Percentiles rank a stretch among this genome's conserved stretches.
phyloP scores from a whole-genome alignment of 805 yeast genomes.

The Starmerella bacillaris region DNA sequence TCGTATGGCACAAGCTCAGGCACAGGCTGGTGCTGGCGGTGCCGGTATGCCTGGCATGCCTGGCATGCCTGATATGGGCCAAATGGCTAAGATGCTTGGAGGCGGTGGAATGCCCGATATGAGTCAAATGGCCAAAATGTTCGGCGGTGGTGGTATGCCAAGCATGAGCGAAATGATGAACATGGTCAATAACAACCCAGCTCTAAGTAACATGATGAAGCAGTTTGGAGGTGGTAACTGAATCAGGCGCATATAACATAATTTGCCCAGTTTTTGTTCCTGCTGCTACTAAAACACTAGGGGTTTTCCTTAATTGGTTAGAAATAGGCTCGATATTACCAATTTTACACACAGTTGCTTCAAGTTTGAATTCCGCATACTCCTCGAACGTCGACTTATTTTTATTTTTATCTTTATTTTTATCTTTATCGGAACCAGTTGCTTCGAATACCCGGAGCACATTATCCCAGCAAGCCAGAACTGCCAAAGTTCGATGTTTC shows the following conservation, averaged over 20 bases:
- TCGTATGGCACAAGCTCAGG: slow-evolving; percentile 22
- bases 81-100: slow-evolving; percentile 37
- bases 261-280: neutral
- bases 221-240: slow-evolving; percentile 12
- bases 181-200: slow-evolving; percentile 35
- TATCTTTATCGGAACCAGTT: slow-evolving; percentile 1
- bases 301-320: neutral
- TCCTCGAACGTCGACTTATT: neutral
- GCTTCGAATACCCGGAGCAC: slow-evolving; percentile 20
- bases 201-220: slow-evolving; percentile 31
- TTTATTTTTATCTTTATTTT: neutral
- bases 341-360: neutral
- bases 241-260: neutral
- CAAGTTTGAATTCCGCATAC: neutral
- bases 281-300: neutral
- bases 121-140: slow-evolving; percentile 31
- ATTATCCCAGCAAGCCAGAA: slow-evolving; percentile 28
- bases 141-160: slow-evolving; percentile 55
- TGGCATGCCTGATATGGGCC: slow-evolving; percentile 33
- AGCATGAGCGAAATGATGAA: slow-evolving; percentile 47
- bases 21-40: slow-evolving; percentile 30
- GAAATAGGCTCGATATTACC: neutral
- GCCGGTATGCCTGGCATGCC: slow-evolving; percentile 17
- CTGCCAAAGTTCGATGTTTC: too few species aligned
- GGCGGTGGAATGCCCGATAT: slow-evolving; percentile 46